These are phyloP conservation scores for Crotalaria pallida DNA, from an alignment of 306 rosid genomes.

Conservation along the genomic window DNA sequence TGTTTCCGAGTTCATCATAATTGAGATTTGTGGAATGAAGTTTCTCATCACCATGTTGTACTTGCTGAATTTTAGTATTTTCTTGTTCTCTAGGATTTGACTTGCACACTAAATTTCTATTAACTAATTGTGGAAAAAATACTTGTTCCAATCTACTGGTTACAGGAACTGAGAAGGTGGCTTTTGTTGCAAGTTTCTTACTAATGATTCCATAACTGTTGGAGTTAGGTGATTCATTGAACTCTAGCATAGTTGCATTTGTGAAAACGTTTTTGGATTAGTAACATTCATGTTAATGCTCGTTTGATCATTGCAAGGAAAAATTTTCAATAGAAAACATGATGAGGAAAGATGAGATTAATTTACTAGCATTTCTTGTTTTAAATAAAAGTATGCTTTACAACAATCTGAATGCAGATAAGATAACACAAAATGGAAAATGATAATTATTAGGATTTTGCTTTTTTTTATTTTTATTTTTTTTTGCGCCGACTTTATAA, in stretches of 20 bases:
- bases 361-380: background rate
- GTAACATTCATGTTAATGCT: slow-evolving; percentile 17
- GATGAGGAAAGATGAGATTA: background rate
- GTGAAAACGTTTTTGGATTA: slow-evolving; percentile 29
- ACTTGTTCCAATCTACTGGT: slow-evolving; percentile 40
- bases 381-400: background rate
- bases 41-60: slow-evolving; percentile 27
- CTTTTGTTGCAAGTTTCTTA: slow-evolving; percentile 28
- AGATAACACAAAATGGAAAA: no score
- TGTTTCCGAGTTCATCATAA: slow-evolving; percentile 45
- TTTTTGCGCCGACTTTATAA: no score
- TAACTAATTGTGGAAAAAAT: slow-evolving; percentile 45
- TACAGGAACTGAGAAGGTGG: no score
- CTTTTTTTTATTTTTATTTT: no score
- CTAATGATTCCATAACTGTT: slow-evolving; percentile 12
- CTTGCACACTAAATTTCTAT: slow-evolving; percentile 50
- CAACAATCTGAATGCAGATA: no score
- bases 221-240: slow-evolving; percentile 34
- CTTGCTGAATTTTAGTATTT: slow-evolving; percentile 22
- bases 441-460: no score
- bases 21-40: slow-evolving; percentile 37
- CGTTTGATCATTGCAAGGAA: slow-evolving; percentile 16
- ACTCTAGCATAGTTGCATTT: slow-evolving; percentile 36
- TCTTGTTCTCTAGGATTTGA: slow-evolving; percentile 25
- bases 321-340: background rate